These are phyloP conservation scores for Fraxinus sp. DNA, from an alignment of 305 asterid species.

Conservation along the genomic window DNA sequence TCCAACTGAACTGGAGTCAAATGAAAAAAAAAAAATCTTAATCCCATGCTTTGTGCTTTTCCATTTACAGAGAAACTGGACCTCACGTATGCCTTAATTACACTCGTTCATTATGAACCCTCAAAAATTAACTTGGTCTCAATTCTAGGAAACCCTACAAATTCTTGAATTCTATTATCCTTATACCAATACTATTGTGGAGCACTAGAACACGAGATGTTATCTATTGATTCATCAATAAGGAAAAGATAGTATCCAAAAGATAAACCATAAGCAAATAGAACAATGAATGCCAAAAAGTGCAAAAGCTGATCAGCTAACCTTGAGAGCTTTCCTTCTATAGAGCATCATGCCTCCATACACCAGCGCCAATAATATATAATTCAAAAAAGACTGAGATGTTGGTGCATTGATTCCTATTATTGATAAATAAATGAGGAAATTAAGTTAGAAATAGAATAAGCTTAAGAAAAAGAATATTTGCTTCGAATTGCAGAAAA, in stretches of 20 bases:
- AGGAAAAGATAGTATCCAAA: not conserved
- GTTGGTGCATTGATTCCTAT: constrained; percentile 98
- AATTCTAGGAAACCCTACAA: not conserved
- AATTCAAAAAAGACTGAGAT: constrained; percentile 90
- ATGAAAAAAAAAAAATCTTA: not conserved
- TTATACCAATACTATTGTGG: not conserved
- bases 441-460: not conserved
- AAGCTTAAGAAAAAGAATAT: not conserved
- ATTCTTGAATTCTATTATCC: not conserved
- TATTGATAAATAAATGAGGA: constrained; percentile 12
- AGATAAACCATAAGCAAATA: not conserved
- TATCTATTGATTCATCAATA: not conserved
- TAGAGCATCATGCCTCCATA: constrained; percentile 77
- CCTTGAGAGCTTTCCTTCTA: constrained; percentile 78
- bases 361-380: constrained; percentile 69
- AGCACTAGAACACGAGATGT: constrained; percentile 8
- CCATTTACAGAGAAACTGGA: not conserved
- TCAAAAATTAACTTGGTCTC: not conserved
- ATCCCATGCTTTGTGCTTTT: not conserved
- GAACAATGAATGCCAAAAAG: not conserved
- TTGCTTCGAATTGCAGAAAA: not conserved
- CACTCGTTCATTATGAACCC: not conserved
- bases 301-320: constrained; percentile 27
- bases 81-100: not conserved
- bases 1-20: not conserved